Evolutionary conservation across 1,139 yeast genomes (phyloP), one percentile per base, ranked within the genome.

Genomic region (Pichia sp.): DNA sequence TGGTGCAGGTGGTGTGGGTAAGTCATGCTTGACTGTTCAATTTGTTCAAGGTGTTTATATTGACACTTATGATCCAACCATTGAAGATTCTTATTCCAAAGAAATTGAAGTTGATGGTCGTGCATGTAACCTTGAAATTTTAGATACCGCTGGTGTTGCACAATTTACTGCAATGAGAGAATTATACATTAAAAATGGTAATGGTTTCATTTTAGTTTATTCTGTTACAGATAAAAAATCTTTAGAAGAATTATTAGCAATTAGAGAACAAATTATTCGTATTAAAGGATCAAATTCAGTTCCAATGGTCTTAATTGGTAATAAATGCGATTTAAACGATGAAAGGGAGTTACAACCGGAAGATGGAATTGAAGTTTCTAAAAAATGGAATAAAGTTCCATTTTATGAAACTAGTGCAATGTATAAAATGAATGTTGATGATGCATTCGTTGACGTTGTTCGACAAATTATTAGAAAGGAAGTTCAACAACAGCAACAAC

Each of bases 1-100:
- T 41, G 97, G 97, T 52, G 97, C 96, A 40, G 97, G 97, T 68
- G 97, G 97, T 68, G 97, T 92, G 45, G 98, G 98, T 68, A 92
- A 92, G 64, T 86, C 96, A 6, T 96, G 97, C 25, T 70, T 90
- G 52, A 90, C 97, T 42, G 90, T 90, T 53, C 96, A 87, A 66
- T 75, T 83, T 60, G 87, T 87, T 51, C 96, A 89, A 63, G 83
- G 92, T 39, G 94, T 87, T 60, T 90, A 90, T 60, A 95, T 90
- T 35, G 96, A 90, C 61, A 95, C 92, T 55, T 92, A 92, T 61
- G 97, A 92, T 66, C 98, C 98, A 16, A 92, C 98, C 11, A 92
- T 92, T 57, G 98, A 92, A 66, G 98, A 92, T 63, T 87, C 96
- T 1, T 92, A 92, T 66, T 73, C 97, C 49, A 92, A 90, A 58